Base-by-base conservation (phyloP, 805 yeast genomes). In the Candida arabinofermentans region DNA sequence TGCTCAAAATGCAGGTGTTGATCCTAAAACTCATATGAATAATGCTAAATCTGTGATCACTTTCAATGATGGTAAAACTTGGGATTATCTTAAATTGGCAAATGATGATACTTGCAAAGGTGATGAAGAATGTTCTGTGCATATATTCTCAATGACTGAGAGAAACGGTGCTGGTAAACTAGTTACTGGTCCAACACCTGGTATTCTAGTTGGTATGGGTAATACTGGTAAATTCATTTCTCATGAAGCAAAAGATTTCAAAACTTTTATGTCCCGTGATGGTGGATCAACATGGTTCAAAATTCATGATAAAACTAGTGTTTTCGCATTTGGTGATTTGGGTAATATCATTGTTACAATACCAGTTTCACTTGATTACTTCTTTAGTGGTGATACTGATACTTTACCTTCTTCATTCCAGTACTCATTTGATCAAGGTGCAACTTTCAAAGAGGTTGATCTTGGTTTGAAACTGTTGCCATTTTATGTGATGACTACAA, bases 341-440 rank as follows among this genome's bases (percentile, higher is more conserved):
- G 96, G 96, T 26, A 84, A 86, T 53, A 60, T 87, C 9, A 72
- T 86, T 14, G 59, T 83, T 2, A 83, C 86, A 2, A 60, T 77
- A n/a, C 81, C 83, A 22, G 34, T 57, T 21, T 37, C 48, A 10
- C 14, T 53, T 13, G 44, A 44, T n/a, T 40, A 36, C 21, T 39
- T 55, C n/a, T 6, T 50, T 8, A 24, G 33, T 14, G 48, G 49
- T 3, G 34, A 44, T 4, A 68, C 75, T 14, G 78, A 75, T 12
- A 17, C 22, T 6, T 32, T 42, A 2, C 45, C 58, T 19, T 46
- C 53, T 9, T 31, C 36, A 1, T 47, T 70, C 27, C 56, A 52
- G 27, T 87, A 71, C 53, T 81, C 95, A 0, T 56, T 81, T 12
- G 90, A 87, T 57, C 88, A 84, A 56, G 96, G 96, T 34, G 57